Percentiles rank a stretch among this genome's conserved stretches.
These are phyloP conservation scores for Leccinum fallax DNA, from an alignment of 1,284 basidiomycete genomes.

Conservation along the genomic window DNA sequence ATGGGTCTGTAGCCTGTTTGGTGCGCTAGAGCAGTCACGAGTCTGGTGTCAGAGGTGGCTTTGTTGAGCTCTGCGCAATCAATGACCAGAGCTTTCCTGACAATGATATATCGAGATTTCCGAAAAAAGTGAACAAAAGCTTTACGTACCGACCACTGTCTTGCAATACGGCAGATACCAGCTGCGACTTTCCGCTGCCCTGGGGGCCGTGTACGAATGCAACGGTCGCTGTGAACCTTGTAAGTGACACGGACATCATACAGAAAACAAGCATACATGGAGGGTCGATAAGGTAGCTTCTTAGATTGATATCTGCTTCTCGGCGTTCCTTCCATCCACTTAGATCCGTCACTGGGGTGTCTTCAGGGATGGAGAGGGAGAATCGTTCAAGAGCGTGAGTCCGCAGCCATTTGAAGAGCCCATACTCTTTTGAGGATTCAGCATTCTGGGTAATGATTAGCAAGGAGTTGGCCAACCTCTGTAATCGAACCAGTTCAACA, in stretches of 20 bases:
- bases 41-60: slow-evolving; percentile 69
- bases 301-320: slow-evolving; percentile 72
- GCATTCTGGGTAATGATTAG: background rate
- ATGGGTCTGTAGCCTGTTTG: slow-evolving; percentile 93
- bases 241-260: slow-evolving; percentile 1
- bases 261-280: slow-evolving; percentile 51
- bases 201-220: slow-evolving; percentile 91
- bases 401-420: slow-evolving; percentile 68
- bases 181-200: slow-evolving; percentile 84
- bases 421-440: slow-evolving; percentile 50
- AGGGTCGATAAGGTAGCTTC: slow-evolving; percentile 71
- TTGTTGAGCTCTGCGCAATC: slow-evolving; percentile 82
- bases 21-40: slow-evolving; percentile 70
- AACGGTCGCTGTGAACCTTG: slow-evolving; percentile 52
- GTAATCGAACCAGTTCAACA: slow-evolving; percentile 84
- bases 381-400: slow-evolving; percentile 57
- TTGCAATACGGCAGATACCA: slow-evolving; percentile 67
- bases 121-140: background rate
- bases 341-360: slow-evolving; percentile 22
- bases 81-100: slow-evolving; percentile 72
- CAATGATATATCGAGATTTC: background rate
- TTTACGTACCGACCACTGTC: slow-evolving; percentile 57
- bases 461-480: slow-evolving; percentile 45
- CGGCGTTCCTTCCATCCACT: slow-evolving; percentile 82
- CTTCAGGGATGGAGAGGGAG: slow-evolving; percentile 30